A percentile compares a stretch with the other conserved stretches of the same genome.
Evolutionary conservation across 2,329 filamentous ascomycete genomes (phyloP).

Genomic region (Pseudocercospora macadamiae): DNA sequence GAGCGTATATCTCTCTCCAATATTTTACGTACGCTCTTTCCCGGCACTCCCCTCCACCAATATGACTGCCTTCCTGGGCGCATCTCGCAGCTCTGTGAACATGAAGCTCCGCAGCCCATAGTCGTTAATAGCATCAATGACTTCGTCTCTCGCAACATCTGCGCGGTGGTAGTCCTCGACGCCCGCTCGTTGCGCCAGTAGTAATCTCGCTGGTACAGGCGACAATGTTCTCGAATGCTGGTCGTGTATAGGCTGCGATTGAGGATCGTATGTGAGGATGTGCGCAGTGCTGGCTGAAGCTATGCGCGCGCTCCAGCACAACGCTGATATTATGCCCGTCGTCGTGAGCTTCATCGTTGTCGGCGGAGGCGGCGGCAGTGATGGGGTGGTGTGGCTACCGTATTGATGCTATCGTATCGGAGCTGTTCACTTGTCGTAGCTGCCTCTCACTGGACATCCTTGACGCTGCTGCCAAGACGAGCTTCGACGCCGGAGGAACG

Average conservation of each 20-base stretch:
- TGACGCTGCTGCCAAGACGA: slow-evolving; percentile 1
- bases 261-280: slow-evolving; percentile 44
- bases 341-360: slow-evolving; percentile 50
- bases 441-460: neutral
- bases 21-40: slow-evolving; percentile 24
- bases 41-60: slow-evolving; percentile 31
- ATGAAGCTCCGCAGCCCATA: slow-evolving; percentile 48
- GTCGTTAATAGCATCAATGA: slow-evolving; percentile 51
- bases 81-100: slow-evolving; percentile 37
- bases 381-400: slow-evolving; percentile 4
- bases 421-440: neutral
- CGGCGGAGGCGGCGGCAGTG: neutral
- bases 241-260: slow-evolving; percentile 29
- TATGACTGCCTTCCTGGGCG: slow-evolving; percentile 28
- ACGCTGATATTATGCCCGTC: slow-evolving; percentile 44
- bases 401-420: slow-evolving; percentile 9
- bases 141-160: slow-evolving; percentile 43
- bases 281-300: slow-evolving; percentile 37
- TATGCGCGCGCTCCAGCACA: slow-evolving; percentile 39
- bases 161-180: slow-evolving; percentile 53
- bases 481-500: neutral
- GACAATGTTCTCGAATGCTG: slow-evolving; percentile 40
- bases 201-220: slow-evolving; percentile 52
- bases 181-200: slow-evolving; percentile 55
- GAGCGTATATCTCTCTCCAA: neutral